phyloP scores from a whole-genome alignment of 805 yeast genomes.

The Starmera amethionina region DNA sequence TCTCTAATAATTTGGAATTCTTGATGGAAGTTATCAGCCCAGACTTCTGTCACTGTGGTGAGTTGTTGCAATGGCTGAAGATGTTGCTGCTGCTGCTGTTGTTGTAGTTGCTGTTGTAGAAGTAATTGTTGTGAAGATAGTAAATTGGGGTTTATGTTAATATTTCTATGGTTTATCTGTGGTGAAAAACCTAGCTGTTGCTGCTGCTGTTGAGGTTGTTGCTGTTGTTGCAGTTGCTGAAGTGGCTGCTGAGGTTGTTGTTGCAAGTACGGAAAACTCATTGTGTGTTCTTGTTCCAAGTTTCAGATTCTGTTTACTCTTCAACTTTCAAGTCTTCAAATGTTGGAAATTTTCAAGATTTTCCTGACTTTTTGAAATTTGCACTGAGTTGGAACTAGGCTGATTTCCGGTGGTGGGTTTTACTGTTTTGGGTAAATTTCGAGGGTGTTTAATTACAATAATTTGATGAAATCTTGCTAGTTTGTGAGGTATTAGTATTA shows the following conservation, averaged over 20 bases:
- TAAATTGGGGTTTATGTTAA: neutral
- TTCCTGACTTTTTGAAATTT: no score
- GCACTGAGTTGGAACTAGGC: no score
- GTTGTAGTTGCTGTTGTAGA: conserved; percentile 9
- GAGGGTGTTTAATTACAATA: conserved; percentile 38
- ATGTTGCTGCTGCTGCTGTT: conserved; percentile 6
- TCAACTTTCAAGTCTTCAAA: no score
- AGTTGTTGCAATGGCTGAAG: conserved; percentile 26
- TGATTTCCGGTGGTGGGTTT: no score
- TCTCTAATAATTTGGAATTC: conserved; percentile 57
- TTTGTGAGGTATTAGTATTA: no score
- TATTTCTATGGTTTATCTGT: conserved; percentile 5
- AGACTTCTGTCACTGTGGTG: conserved; percentile 60
- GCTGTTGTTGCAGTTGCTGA: conserved; percentile 13
- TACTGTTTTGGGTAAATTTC: no score
- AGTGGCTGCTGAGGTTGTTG: conserved; percentile 7
- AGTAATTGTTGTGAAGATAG: conserved; percentile 5
- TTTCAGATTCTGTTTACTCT: no score
- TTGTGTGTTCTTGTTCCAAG: neutral
- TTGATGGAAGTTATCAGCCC: conserved; percentile 58
- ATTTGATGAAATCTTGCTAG: conserved; percentile 25
- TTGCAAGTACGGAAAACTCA: conserved; percentile 14
- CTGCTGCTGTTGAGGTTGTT: conserved; percentile 10
- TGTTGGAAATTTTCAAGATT: no score
- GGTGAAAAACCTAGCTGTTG: conserved; percentile 12